Conservation (phyloP, 306 rosid species). For the Morella rubra region DNA sequence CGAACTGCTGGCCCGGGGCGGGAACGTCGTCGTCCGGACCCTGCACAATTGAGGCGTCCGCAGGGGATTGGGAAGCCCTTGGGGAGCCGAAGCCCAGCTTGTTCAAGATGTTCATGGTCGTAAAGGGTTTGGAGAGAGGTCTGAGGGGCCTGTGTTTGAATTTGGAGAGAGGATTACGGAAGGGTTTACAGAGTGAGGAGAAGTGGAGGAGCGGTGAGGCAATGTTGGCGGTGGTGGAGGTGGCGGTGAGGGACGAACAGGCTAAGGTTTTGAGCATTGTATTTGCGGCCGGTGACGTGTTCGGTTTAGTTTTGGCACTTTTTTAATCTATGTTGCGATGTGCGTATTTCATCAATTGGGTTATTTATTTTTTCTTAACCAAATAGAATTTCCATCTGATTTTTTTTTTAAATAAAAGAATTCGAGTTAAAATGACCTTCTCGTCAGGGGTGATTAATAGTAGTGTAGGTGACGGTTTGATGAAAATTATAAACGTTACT, state of each 20-base stretch:
- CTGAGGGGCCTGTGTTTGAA: not conserved
- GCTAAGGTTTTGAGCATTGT: conserved; percentile 56
- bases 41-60: conserved; percentile 68
- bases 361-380: too few relatives aligned
- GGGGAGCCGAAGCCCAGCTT: conserved; percentile 69
- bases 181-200: conserved; percentile 33
- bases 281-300: conserved; percentile 31
- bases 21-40: conserved; percentile 82
- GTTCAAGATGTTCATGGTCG: conserved; percentile 75
- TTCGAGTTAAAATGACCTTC: too few relatives aligned
- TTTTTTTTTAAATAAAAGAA: too few relatives aligned
- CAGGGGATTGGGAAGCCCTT: conserved; percentile 39
- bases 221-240: conserved; percentile 36
- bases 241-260: conserved; percentile 27
- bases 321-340: not conserved
- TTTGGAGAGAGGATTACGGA: not conserved
- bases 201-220: conserved; percentile 29
- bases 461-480: too few relatives aligned
- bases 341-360: not conserved
- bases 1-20: conserved; percentile 79
- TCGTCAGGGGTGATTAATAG: too few relatives aligned
- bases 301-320: not conserved
- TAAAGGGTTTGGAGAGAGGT: conserved; percentile 26
- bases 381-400: too few relatives aligned
- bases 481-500: too few relatives aligned